Conservation (phyloP, 108 stramenopile genomes). For the Fistulifera pelliculosa region DNA sequence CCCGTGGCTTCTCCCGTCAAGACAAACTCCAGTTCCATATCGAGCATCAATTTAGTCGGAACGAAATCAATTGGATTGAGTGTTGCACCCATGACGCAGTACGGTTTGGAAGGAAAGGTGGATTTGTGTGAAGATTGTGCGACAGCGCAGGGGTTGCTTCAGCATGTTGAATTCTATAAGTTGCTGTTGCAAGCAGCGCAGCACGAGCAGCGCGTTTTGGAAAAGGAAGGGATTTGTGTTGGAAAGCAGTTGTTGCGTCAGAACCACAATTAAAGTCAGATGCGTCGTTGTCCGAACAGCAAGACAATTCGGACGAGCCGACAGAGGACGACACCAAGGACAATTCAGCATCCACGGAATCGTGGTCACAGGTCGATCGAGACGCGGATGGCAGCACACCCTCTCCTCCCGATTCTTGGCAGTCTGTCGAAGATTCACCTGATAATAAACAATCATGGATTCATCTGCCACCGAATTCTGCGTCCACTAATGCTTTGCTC, state of each 20-base stretch:
- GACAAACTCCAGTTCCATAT: constrained; percentile 3
- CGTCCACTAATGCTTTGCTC: constrained; percentile 23
- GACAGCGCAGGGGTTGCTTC: constrained; percentile 56
- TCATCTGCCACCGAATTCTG: constrained; percentile 9
- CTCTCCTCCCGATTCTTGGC: not conserved
- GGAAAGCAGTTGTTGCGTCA: constrained; percentile 9
- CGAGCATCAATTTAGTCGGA: not conserved
- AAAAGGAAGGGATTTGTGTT: constrained; percentile 20
- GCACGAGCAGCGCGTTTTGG: constrained; percentile 44
- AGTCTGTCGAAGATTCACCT: not conserved
- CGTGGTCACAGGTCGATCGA: not conserved
- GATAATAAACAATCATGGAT: constrained; percentile 3
- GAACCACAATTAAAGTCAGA: not conserved
- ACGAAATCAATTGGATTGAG: constrained; percentile 22
- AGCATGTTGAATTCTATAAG: constrained; percentile 46
- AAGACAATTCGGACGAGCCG: not conserved
- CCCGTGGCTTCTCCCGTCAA: too few relatives aligned
- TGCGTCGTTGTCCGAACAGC: not conserved
- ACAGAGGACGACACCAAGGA: not conserved
- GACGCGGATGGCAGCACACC: not conserved
- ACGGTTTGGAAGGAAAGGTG: constrained; percentile 56
- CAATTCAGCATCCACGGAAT: not conserved
- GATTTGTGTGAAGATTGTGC: constrained; percentile 58
- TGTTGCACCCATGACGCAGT: constrained; percentile 57
- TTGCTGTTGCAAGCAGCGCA: constrained; percentile 45